Conservation (phyloP, 805 yeast genomes). For the Suhomyces xylopsoci region DNA sequence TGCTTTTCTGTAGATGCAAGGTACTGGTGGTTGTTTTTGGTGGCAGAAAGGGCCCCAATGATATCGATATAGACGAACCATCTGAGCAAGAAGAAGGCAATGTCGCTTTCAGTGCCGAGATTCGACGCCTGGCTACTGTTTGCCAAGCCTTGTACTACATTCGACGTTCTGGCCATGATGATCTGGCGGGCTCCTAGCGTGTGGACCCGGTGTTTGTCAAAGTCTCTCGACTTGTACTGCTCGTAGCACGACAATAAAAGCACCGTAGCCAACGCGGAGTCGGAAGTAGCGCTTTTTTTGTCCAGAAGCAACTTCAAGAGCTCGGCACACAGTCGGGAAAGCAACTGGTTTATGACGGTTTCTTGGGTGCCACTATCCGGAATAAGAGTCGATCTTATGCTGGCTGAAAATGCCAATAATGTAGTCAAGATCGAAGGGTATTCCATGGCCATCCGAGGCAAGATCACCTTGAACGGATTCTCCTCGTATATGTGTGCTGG, state of each 20-base stretch:
- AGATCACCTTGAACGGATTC: slow-evolving; percentile 62
- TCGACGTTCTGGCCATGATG: slow-evolving; percentile 44
- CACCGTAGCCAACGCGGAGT: slow-evolving; percentile 61
- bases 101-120: slow-evolving; percentile 33
- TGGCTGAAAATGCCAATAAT: slow-evolving; percentile 45
- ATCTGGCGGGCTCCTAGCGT: slow-evolving; percentile 66
- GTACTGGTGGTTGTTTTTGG: slow-evolving; percentile 35
- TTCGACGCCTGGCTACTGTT: neutral
- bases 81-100: slow-evolving; percentile 55
- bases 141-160: slow-evolving; percentile 1
- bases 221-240: slow-evolving; percentile 40
- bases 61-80: slow-evolving; percentile 72
- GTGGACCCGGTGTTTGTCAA: slow-evolving; percentile 61
- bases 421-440: slow-evolving; percentile 56
- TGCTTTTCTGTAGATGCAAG: slow-evolving; percentile 19
- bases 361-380: slow-evolving; percentile 28
- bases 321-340: slow-evolving; percentile 57
- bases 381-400: slow-evolving; percentile 23
- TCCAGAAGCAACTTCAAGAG: slow-evolving; percentile 50
- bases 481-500: slow-evolving; percentile 52
- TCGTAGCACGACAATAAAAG: slow-evolving; percentile 59
- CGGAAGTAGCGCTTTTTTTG: slow-evolving; percentile 54
- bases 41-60: slow-evolving; percentile 59
- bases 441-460: slow-evolving; percentile 67
- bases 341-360: slow-evolving; percentile 48